Conservation (phyloP, 169 alveolate genomes). For the Cryptosporidium muris region DNA sequence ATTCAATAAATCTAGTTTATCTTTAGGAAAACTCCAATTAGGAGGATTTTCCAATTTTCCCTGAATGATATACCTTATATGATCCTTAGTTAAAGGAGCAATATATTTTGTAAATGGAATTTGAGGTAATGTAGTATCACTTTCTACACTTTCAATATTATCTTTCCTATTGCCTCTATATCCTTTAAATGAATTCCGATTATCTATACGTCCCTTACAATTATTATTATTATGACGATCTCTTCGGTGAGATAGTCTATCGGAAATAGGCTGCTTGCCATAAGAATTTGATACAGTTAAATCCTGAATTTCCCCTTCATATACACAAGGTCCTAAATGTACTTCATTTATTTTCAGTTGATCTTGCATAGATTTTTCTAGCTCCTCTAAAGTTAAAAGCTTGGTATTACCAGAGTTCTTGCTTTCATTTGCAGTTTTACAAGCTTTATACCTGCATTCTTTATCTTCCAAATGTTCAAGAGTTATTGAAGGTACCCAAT, state of each 20-base stretch:
- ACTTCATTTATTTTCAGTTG: no score
- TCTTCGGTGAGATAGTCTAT: constrained; percentile 2
- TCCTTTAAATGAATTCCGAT: neutral
- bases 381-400: constrained; percentile 57
- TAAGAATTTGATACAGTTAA: neutral
- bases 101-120: constrained; percentile 29
- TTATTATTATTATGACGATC: constrained; percentile 2
- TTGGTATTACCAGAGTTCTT: constrained; percentile 21
- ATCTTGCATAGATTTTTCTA: constrained; percentile 33
- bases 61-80: constrained; percentile 16
- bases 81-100: constrained; percentile 39
- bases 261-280: no score
- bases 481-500: constrained; percentile 69
- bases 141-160: neutral
- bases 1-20: neutral
- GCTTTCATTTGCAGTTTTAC: neutral
- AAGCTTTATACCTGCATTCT: neutral
- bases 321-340: no score
- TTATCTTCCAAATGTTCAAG: constrained; percentile 24
- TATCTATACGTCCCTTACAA: neutral
- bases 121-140: neutral
- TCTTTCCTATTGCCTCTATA: constrained; percentile 1
- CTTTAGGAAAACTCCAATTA: constrained; percentile 7
- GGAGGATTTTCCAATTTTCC: constrained; percentile 6
- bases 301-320: constrained; percentile 8